Percentiles rank a stretch among this genome's conserved stretches.
Evolutionary conservation across 768 basidiomycete genomes (phyloP).

Genomic region (Russula virescens): DNA sequence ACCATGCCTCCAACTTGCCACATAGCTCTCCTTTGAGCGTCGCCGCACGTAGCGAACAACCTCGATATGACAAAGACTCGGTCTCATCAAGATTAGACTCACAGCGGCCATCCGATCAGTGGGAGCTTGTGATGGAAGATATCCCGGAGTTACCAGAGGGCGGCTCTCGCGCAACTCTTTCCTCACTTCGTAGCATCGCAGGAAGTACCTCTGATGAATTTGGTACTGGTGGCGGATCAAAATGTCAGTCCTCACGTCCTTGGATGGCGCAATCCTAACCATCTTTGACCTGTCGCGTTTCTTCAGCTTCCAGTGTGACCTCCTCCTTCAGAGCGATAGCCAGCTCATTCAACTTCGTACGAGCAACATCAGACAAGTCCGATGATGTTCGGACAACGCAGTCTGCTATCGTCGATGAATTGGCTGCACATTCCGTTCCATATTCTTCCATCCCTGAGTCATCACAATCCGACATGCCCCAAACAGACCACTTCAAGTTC

Average conservation of each 20-base stretch:
- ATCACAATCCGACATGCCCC: constrained; percentile 30
- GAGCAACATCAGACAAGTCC: constrained; percentile 36
- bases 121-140: constrained; percentile 84
- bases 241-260: constrained; percentile 37
- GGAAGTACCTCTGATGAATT: constrained; percentile 54
- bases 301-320: constrained; percentile 50
- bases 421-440: constrained; percentile 18
- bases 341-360: constrained; percentile 69
- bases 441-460: constrained; percentile 23
- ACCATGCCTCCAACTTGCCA: constrained; percentile 61
- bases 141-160: constrained; percentile 63
- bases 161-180: constrained; percentile 42
- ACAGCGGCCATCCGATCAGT: constrained; percentile 68
- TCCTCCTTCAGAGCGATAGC: constrained; percentile 75
- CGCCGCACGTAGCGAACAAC: constrained; percentile 46
- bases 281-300: background rate
- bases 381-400: constrained; percentile 26
- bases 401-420: constrained; percentile 25
- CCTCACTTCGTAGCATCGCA: constrained; percentile 39
- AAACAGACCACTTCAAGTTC: constrained; percentile 47
- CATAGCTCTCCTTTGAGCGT: constrained; percentile 44
- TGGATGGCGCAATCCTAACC: background rate
- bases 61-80: constrained; percentile 28
- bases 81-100: constrained; percentile 6
- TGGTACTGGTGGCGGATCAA: constrained; percentile 55